Base-by-base conservation (phyloP, 176 grass and related monocot species). In the maize (Zea mays) region DNA sequence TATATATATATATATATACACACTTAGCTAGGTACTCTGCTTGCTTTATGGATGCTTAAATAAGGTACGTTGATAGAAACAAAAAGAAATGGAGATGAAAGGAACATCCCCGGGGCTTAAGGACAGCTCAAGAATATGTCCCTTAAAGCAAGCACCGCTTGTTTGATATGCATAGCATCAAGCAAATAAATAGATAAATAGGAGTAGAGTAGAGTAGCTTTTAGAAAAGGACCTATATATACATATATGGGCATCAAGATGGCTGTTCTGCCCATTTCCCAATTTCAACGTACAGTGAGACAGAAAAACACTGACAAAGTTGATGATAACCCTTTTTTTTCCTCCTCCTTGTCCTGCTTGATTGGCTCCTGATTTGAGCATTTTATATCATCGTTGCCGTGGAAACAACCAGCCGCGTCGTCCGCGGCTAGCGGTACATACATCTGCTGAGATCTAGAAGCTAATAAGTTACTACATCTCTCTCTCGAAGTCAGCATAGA, bases 81-180 rank as follows among this genome's bases (percentile, higher is more conserved):
- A n/a, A 16, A 83, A 80, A 76, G 34, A 84, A 81, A 85, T 88
- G 57, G 42, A 58, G 65, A 88, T 85, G 82, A 88, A 84, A 88
- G 72, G 71, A 88, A 85, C 86, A 81, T 62, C 44, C 65, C 77
- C 8, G 55, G 55, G 62, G 73, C 42, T 81, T 58, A 81, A 67
- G 49, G 77, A 77, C 77, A 76, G 72, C 77, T 60, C 77, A 65
- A 76, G 82, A 81, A 89, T 89, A 81, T 89, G 87, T 81, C 78
- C 51, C 78, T 73, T 82, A 89, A 89, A 89, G 78, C 82, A 77
- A 35, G 36, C 78, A 85, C 73, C 66, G 81, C 72, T 85, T 81
- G 78, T 85, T 81, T 73, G 66, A 81, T 89, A 77, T 72, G 82
- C 77, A 61, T 52, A 65, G 21, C 77, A 67, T 51, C 77, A 76